Base-by-base conservation (phyloP, 2,329 filamentous ascomycete genomes). In the Apiospora phragmitis region DNA sequence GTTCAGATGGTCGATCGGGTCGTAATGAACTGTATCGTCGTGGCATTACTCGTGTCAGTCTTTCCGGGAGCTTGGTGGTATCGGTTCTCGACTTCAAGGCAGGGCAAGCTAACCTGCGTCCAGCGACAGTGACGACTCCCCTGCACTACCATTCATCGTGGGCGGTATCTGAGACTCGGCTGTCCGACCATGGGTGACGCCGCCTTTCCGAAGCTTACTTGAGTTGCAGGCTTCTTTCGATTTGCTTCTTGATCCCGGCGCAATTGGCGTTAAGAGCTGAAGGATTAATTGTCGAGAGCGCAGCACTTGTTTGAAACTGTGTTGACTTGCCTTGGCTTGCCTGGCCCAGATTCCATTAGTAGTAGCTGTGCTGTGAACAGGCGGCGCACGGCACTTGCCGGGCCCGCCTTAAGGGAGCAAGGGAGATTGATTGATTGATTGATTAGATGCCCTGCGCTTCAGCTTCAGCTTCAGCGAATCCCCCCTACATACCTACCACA, bases 1-100 rank as follows among this genome's bases (percentile, higher is more conserved):
- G 84, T 99, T 98, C 70, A 99, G 88, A 82, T 99, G 94, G 76
- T 94, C 89, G 80, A 98, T 92, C 69, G 96, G 94, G 80, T 98
- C 92, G 84, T 98, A 98, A 81, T 97, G 91, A 81, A 84, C 87
- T 89, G 77, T 45, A 72, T 55, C 32, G 71, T 29, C n/a, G 65
- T 8, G 21, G n/a, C 7, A 18, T 26, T 18, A n/a, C 38, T 24
- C 26, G 65, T 67, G 65, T 67, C 38, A 67, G 42, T 67, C 24
- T 43, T 18, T n/a, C 9, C 29, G n/a, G n/a, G 8, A 42, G 65
- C 16, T 51, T 35, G 32, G 67, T 24, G 67, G n/a, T 18, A 73
- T 26, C 74, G 75, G 69, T 42, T 26, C 38, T 69, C 43, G 43
- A n/a, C 5, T 49, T 26, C 11, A n/a, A 24, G 3, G n/a, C 4